Percentiles rank a stretch among this genome's conserved stretches.
Evolutionary conservation across 441 rosid genomes (phyloP).

Genomic region (Adansonia gregorii): DNA sequence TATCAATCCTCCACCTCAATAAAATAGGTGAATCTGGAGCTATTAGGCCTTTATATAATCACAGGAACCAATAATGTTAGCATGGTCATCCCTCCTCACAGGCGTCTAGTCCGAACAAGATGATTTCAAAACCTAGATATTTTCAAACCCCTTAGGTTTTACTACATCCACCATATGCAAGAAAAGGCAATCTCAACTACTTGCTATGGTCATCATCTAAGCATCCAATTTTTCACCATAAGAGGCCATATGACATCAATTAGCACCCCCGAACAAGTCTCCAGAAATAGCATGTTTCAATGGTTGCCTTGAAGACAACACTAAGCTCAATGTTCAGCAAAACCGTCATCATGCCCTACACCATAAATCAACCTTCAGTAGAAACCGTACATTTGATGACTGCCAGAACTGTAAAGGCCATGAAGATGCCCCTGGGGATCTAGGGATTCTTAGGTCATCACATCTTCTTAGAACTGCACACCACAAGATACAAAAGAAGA

Average conservation of each 20-base stretch:
- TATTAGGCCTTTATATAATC: conserved; percentile 14
- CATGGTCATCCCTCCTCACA: conserved; percentile 14
- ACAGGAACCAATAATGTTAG: conserved; percentile 16
- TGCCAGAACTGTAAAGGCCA: conserved; percentile 29
- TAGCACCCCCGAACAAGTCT: conserved; percentile 7
- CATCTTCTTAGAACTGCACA: conserved; percentile 18
- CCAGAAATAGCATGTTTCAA: conserved; percentile 8
- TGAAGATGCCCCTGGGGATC: background rate
- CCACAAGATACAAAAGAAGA: conserved; percentile 20
- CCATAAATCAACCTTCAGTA: conserved; percentile 6
- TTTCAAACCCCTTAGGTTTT: conserved; percentile 4
- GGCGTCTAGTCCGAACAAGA: conserved; percentile 21
- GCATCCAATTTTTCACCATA: background rate
- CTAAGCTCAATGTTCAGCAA: conserved; percentile 10
- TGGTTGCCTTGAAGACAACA: background rate
- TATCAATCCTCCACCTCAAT: conserved; percentile 25
- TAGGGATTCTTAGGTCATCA: background rate
- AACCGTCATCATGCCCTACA: conserved; percentile 22
- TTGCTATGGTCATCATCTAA: conserved; percentile 5
- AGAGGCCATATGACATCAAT: background rate
- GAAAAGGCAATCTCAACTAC: background rate
- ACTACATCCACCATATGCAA: background rate
- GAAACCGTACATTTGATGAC: background rate
- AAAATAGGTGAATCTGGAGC: conserved; percentile 32
- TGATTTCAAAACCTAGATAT: conserved; percentile 23